These are phyloP conservation scores for Gossypium gossypioides DNA, from an alignment of 441 rosid genomes.

Conservation along the genomic window DNA sequence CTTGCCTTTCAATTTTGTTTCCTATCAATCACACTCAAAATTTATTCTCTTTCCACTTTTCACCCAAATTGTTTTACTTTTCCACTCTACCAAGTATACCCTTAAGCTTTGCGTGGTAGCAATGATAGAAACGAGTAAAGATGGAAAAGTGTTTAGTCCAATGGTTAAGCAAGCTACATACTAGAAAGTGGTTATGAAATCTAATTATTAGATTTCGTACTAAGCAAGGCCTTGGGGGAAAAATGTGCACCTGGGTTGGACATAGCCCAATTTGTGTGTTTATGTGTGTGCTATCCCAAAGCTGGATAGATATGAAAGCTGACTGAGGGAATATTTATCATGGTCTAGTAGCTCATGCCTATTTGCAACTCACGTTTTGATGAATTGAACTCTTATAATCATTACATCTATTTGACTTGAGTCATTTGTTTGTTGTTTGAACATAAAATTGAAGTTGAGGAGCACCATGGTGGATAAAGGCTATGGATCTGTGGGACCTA, in stretches of 20 bases:
- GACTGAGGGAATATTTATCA: background rate
- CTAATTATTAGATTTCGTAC: background rate
- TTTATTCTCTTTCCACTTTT: background rate
- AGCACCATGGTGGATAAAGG: background rate
- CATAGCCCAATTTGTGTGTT: background rate
- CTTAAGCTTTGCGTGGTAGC: background rate
- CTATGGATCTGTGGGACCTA: slow-evolving; percentile 65
- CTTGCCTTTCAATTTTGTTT: background rate
- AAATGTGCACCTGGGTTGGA: background rate
- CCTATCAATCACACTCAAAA: background rate
- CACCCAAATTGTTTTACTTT: background rate
- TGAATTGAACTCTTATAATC: background rate
- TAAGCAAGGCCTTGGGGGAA: background rate
- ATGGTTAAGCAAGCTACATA: background rate
- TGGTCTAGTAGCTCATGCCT: background rate
- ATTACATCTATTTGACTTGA: slow-evolving; percentile 1
- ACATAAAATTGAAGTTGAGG: slow-evolving; percentile 26
- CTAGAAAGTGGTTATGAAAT: background rate
- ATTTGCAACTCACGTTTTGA: background rate
- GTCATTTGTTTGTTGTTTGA: slow-evolving; percentile 8
- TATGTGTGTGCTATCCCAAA: background rate
- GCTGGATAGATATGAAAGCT: background rate
- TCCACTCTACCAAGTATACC: background rate
- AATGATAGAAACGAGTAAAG: background rate
- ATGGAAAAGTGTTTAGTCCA: background rate